Percentiles rank a stretch among this genome's conserved stretches.
These are phyloP conservation scores for Penicillium sp. DNA, from an alignment of 2,329 filamentous ascomycete species.

Conservation along the genomic window DNA sequence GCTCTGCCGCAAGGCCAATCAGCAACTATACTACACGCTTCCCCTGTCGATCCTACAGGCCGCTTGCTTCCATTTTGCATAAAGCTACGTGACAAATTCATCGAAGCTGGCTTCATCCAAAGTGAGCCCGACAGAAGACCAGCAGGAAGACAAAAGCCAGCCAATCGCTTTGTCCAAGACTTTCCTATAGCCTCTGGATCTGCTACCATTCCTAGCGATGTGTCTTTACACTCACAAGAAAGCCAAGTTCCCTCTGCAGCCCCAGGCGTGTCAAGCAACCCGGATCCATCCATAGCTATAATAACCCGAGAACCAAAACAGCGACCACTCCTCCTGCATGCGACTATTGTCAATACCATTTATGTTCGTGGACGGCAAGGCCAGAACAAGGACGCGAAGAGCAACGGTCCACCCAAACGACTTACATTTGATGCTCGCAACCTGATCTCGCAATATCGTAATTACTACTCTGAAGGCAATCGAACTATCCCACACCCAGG, in stretches of 20 bases:
- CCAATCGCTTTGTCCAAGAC: neutral
- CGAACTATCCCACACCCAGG: conserved; percentile 19
- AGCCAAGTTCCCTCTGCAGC: neutral
- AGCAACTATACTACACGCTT: conserved; percentile 44
- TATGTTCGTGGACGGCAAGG: conserved; percentile 53
- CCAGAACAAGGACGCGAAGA: conserved; percentile 8
- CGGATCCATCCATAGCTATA: conserved; percentile 12
- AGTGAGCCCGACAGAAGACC: conserved; percentile 25
- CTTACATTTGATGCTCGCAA: conserved; percentile 51
- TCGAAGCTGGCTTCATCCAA: conserved; percentile 45
- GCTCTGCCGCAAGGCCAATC: conserved; percentile 37
- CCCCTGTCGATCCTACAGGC: conserved; percentile 40
- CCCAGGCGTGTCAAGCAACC: neutral
- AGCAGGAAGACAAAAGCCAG: neutral
- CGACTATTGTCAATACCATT: conserved; percentile 81
- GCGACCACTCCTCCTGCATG: conserved; percentile 71
- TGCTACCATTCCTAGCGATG: neutral
- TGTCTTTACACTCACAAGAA: conserved; percentile 3
- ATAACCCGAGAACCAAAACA: conserved; percentile 21
- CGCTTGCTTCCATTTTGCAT: conserved; percentile 46
- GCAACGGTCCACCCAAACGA: conserved; percentile 19
- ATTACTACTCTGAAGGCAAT: conserved; percentile 36
- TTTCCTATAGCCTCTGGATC: neutral
- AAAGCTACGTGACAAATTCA: conserved; percentile 43
- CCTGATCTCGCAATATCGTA: conserved; percentile 33